Percentiles rank a stretch among this genome's conserved stretches.
Evolutionary conservation across 495 filamentous ascomycete genomes (phyloP).

Genomic region (Penicillium pulvis): DNA sequence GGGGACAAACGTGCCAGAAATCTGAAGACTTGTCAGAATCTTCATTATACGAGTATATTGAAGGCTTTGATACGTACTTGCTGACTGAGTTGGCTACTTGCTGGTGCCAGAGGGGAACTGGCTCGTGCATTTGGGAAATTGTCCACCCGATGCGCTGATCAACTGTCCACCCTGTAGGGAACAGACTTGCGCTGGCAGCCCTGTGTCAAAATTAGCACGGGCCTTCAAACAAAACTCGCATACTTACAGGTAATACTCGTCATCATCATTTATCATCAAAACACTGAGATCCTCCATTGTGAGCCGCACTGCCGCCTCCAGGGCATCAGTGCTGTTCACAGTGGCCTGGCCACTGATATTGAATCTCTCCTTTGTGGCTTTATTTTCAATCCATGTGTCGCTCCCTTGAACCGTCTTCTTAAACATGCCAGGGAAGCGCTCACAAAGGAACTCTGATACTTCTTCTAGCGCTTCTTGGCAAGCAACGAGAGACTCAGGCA

Average conservation of each 20-base stretch:
- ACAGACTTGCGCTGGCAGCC: conserved; percentile 58
- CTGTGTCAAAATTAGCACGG: conserved; percentile 22
- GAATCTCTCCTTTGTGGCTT: conserved; percentile 52
- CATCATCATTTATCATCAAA: conserved; percentile 50
- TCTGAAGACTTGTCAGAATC: conserved; percentile 24
- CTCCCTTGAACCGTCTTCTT: conserved; percentile 32
- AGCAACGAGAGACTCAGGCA: conserved; percentile 51
- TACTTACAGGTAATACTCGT: conserved; percentile 52
- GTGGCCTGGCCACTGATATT: conserved; percentile 25
- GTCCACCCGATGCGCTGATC: conserved; percentile 56
- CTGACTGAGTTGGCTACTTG: conserved; percentile 53
- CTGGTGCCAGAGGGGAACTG: conserved; percentile 57
- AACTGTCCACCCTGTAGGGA: conserved; percentile 60
- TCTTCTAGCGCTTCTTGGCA: conserved; percentile 54
- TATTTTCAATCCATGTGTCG: conserved; percentile 44
- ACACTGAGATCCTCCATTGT: conserved; percentile 62
- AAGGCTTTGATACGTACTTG: conserved; percentile 41
- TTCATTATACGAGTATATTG: background rate
- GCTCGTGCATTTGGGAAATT: conserved; percentile 52
- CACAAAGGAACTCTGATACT: conserved; percentile 52
- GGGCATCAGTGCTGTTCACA: conserved; percentile 40
- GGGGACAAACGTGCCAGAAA: conserved; percentile 52
- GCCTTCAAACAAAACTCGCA: background rate
- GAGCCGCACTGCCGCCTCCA: conserved; percentile 58
- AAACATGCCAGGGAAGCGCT: conserved; percentile 51